Conservation (phyloP, 768 basidiomycete species). For the Boletus reticulatus region DNA sequence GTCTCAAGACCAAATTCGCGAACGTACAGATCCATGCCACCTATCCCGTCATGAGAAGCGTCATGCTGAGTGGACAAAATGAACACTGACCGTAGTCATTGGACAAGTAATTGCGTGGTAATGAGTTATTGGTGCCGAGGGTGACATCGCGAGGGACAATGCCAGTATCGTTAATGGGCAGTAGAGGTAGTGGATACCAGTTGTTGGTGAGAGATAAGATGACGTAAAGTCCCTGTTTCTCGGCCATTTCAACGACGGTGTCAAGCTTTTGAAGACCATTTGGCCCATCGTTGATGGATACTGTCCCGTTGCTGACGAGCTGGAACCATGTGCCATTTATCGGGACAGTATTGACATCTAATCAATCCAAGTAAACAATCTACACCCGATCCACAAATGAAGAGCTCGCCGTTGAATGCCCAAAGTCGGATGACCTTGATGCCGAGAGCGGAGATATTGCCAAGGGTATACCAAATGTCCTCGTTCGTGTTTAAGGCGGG, state of each 20-base stretch:
- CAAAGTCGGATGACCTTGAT: slow-evolving; percentile 63
- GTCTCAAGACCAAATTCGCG: slow-evolving; percentile 38
- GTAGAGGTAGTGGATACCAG: slow-evolving; percentile 46
- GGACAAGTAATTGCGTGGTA: slow-evolving; percentile 53
- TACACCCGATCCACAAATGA: background rate
- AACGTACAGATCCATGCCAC: slow-evolving; percentile 68
- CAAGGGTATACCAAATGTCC: slow-evolving; percentile 58
- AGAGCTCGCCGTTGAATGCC: slow-evolving; percentile 62
- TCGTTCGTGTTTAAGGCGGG: slow-evolving; percentile 47
- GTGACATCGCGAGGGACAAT: slow-evolving; percentile 26
- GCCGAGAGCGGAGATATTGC: slow-evolving; percentile 53
- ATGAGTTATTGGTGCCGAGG: slow-evolving; percentile 35
- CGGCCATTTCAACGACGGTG: slow-evolving; percentile 51
- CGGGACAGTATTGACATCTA: slow-evolving; percentile 54
- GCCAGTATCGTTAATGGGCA: slow-evolving; percentile 21
- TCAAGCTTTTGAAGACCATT: slow-evolving; percentile 66
- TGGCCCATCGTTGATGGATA: slow-evolving; percentile 54
- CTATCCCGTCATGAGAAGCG: slow-evolving; percentile 31
- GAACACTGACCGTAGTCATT: slow-evolving; percentile 54
- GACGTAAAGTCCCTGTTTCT: slow-evolving; percentile 52
- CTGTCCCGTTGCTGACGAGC: slow-evolving; percentile 51
- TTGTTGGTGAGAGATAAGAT: slow-evolving; percentile 61
- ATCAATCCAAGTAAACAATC: slow-evolving; percentile 7
- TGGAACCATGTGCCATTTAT: slow-evolving; percentile 65
- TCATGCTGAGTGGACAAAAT: background rate